Conservation (phyloP, 2,329 filamentous ascomycete species). For the Diaporthe vaccinii region DNA sequence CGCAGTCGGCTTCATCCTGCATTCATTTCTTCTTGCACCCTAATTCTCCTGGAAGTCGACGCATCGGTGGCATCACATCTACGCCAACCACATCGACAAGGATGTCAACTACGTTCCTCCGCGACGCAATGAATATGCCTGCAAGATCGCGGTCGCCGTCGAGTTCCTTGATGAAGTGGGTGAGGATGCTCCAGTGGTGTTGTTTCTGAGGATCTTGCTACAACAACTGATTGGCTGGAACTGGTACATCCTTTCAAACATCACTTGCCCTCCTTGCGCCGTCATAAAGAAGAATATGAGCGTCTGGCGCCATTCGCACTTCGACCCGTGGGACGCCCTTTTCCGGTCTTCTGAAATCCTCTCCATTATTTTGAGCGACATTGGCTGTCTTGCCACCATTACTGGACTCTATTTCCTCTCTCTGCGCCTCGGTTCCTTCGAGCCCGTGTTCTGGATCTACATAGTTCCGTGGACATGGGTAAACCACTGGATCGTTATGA, state of each 20-base stretch:
- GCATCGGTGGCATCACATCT: constrained; percentile 77
- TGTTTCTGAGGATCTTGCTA: constrained; percentile 65
- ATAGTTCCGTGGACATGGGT: constrained; percentile 77
- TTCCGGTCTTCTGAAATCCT: constrained; percentile 57
- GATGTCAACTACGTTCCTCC: constrained; percentile 76
- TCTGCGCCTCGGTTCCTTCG: constrained; percentile 64
- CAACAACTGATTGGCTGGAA: constrained; percentile 77
- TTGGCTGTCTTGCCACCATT: constrained; percentile 67
- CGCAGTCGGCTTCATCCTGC: constrained; percentile 72
- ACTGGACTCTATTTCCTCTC: constrained; percentile 66
- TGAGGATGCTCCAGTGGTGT: constrained; percentile 73
- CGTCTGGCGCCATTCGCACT: constrained; percentile 16
- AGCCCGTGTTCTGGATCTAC: constrained; percentile 72
- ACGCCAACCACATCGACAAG: constrained; percentile 75
- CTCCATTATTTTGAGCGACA: constrained; percentile 67
- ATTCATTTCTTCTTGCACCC: constrained; percentile 75
- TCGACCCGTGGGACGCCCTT: constrained; percentile 44
- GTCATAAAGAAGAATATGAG: constrained; percentile 5
- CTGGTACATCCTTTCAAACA: constrained; percentile 72
- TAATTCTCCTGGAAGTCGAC: constrained; percentile 82
- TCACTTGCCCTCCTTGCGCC: constrained; percentile 1
- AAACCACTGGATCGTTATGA: constrained; percentile 86
- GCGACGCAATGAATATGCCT: constrained; percentile 52
- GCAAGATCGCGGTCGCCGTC: constrained; percentile 57
- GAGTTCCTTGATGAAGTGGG: constrained; percentile 60